These are phyloP conservation scores for Vitis rotundifolia DNA, from an alignment of 164 flowering plant genomes.

Conservation along the genomic window DNA sequence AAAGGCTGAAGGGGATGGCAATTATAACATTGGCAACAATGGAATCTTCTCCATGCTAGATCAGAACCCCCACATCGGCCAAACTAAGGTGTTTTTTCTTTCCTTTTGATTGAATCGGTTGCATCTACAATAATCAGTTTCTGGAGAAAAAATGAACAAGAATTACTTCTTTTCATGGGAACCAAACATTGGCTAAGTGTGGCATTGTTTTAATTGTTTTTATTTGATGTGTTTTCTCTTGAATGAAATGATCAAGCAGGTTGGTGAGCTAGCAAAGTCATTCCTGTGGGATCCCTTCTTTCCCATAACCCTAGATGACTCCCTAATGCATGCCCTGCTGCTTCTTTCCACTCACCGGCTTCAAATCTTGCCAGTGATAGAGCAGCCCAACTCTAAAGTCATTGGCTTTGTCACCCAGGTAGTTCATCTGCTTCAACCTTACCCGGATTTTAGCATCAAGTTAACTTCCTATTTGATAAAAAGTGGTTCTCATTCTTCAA, in stretches of 20 bases:
- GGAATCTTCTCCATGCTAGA: slow-evolving; percentile 37
- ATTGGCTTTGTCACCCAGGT: slow-evolving; percentile 45
- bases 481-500: neutral
- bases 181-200: no score
- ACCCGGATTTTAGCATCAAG: no score
- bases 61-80: slow-evolving; percentile 31
- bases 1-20: slow-evolving; percentile 9
- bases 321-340: slow-evolving; percentile 40
- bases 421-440: neutral
- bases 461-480: neutral
- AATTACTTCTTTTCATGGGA: no score
- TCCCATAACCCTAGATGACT: slow-evolving; percentile 35
- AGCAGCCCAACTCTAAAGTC: slow-evolving; percentile 18
- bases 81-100: slow-evolving; percentile 35
- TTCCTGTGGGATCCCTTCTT: slow-evolving; percentile 47
- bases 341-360: slow-evolving; percentile 41
- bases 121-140: no score
- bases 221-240: neutral
- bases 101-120: no score
- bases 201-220: neutral
- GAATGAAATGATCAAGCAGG: slow-evolving; percentile 17
- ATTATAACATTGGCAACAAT: neutral
- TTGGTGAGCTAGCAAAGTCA: slow-evolving; percentile 45
- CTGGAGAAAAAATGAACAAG: no score
- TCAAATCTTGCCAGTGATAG: slow-evolving; percentile 38